Conservation (phyloP, 2,329 filamentous ascomycete species). For the Phialemoniopsis sp. region DNA sequence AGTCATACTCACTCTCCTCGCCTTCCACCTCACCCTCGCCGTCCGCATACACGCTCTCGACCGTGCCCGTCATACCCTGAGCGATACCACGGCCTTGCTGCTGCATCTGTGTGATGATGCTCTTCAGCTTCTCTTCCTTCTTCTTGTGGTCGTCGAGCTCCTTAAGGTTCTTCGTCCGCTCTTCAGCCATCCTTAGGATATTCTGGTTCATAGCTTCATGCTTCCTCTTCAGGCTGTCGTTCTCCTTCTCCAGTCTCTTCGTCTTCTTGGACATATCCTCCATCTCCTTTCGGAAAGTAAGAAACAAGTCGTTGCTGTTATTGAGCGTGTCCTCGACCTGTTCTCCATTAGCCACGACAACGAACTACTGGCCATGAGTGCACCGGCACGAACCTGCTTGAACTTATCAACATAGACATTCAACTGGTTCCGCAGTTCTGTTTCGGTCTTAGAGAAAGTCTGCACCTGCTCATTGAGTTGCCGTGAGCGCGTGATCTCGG, state of each 20-base stretch:
- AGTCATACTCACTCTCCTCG: slow-evolving; percentile 62
- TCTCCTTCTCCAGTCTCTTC: slow-evolving; percentile 94
- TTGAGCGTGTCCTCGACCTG: slow-evolving; percentile 98
- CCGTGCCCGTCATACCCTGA: slow-evolving; percentile 50
- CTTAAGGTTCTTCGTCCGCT: slow-evolving; percentile 71
- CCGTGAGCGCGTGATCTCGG: slow-evolving; percentile 73
- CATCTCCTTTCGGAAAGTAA: slow-evolving; percentile 98
- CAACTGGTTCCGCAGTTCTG: slow-evolving; percentile 87
- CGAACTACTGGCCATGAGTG: slow-evolving; percentile 16
- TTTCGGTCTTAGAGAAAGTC: slow-evolving; percentile 93
- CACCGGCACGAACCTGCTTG: slow-evolving; percentile 74
- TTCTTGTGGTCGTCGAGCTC: slow-evolving; percentile 76
- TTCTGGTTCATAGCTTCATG: slow-evolving; percentile 92
- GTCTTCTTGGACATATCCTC: slow-evolving; percentile 99
- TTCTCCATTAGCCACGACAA: slow-evolving; percentile 18
- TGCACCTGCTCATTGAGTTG: slow-evolving; percentile 88
- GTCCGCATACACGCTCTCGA: slow-evolving; percentile 60
- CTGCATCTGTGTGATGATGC: slow-evolving; percentile 95
- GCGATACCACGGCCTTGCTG: slow-evolving; percentile 79
- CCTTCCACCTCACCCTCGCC: slow-evolving; percentile 59
- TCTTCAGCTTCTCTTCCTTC: slow-evolving; percentile 87
- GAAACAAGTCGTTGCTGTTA: slow-evolving; percentile 95
- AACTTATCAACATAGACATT: slow-evolving; percentile 99
- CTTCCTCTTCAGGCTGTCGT: slow-evolving; percentile 84
- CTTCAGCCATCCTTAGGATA: slow-evolving; percentile 95